Base-by-base conservation (phyloP, 331 rosid genomes). In the Erythrophleum ivorense region DNA sequence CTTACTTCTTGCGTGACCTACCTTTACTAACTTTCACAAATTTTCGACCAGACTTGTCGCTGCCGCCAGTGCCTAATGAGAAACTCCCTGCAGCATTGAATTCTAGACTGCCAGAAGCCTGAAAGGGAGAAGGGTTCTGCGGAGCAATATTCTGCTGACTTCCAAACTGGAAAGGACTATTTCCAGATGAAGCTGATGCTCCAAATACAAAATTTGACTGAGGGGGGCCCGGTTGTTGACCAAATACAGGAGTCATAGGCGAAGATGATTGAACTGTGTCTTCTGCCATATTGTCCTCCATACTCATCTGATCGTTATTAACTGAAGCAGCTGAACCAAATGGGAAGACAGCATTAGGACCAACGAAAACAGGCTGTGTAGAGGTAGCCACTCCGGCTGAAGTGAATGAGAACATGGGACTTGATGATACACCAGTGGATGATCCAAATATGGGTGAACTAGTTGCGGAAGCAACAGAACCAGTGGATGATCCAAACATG, bases 281-380 rank as follows among this genome's bases (percentile, higher is more conserved):
- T 84, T 95, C 99, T 0, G 98, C 97, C 98, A 95, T 93, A 86
- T 94, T 89, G 83, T 95, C 97, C 83, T 89, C 98, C 97, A 91
- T 90, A 71, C 70, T 86, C 90, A 80, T 88, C 84, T 93, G 97
- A 74, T 87, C 90, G 82, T 85, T 92, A 89, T 85, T 90, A 71
- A 81, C 85, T 0, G 80, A 19, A 38, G 91, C 45, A 52, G 89
- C 63, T 58, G 96, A 80, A 85, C 84, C 71, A 59, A 89, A 87
- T 34, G 82, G 0, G 12, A 84, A 90, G 43, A 15, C 70, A 38
- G 90, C 60, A 76, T 58, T 89, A 11, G 90, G 59, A 68, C 55
- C 90, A 54, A 87, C 91, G 79, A 95, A 90, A 31, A 81, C 86
- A 59, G 97, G 85, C 73, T 89, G 98, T 38, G 89, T n/a, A 4